Evolutionary conservation across 192 early-diverging fungal species (phyloP).

Genomic region (Bifiguratus adelaidae): DNA sequence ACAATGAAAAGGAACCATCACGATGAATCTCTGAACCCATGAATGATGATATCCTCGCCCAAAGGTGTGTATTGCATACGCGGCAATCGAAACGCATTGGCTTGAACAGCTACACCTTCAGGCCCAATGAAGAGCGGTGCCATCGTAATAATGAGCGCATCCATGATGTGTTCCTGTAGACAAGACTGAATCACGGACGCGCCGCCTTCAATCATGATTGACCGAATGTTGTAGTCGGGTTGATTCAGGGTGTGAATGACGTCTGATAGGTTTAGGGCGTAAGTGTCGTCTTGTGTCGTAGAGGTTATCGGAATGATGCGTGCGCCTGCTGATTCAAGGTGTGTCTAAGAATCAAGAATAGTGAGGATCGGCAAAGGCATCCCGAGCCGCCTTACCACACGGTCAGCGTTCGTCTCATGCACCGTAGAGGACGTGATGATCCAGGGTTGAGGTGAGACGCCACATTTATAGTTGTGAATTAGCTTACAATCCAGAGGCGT

Average conservation of each 20-base stretch:
- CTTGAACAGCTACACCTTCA: conserved; percentile 44
- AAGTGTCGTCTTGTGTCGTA: no score
- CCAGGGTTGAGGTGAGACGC: conserved; percentile 38
- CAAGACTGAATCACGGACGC: conserved; percentile 60
- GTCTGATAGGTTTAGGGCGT: conserved; percentile 1
- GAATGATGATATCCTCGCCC: no score
- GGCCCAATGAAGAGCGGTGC: conserved; percentile 59
- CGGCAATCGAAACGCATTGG: no score
- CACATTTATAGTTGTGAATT: conserved; percentile 15
- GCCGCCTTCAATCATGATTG: conserved; percentile 88
- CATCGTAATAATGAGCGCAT: conserved; percentile 56
- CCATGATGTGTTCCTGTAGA: conserved; percentile 24
- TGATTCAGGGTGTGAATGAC: conserved; percentile 11
- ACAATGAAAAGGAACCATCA: no score
- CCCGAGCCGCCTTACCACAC: no score
- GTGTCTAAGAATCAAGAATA: no score
- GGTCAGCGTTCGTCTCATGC: background rate
- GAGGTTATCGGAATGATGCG: no score
- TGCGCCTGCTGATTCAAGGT: no score
- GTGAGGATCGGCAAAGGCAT: no score
- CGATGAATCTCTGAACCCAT: no score
- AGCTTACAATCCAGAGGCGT: conserved; percentile 47
- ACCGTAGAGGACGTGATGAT: conserved; percentile 27
- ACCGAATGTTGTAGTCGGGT: conserved; percentile 20
- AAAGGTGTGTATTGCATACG: no score